phyloP scores from a whole-genome alignment of 352 stramenopile species.

The Pilasporangium apinafurcum region DNA sequence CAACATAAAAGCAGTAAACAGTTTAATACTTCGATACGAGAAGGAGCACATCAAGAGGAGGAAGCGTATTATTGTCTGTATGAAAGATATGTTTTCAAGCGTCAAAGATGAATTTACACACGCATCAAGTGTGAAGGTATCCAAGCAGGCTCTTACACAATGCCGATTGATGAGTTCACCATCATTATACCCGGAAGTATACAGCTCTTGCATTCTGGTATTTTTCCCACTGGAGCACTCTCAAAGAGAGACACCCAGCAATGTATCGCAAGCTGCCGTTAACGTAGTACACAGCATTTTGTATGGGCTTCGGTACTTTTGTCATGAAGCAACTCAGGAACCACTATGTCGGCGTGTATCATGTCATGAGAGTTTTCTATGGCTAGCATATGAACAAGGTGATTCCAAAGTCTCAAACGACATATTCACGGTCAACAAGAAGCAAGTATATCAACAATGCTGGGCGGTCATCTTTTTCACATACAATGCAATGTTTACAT shows the following conservation, averaged over 20 bases:
- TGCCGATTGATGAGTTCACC: conserved; percentile 12
- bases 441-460: conserved; percentile 3
- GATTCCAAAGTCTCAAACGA: neutral
- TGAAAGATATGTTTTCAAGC: conserved; percentile 16
- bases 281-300: conserved; percentile 16
- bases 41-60: conserved; percentile 26
- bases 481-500: conserved; percentile 27
- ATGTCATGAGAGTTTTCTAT: conserved; percentile 20
- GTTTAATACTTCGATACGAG: conserved; percentile 13
- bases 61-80: conserved; percentile 16
- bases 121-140: conserved; percentile 2
- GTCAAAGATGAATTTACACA: conserved; percentile 16
- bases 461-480: conserved; percentile 21
- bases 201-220: conserved; percentile 18
- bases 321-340: conserved; percentile 3
- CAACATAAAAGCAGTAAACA: conserved; percentile 15
- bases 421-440: neutral
- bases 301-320: conserved; percentile 22
- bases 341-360: conserved; percentile 18
- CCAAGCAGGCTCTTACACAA: conserved; percentile 5
- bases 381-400: conserved; percentile 13
- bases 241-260: neutral
- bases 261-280: neutral
- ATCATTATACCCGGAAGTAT: conserved; percentile 9
- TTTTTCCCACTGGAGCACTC: conserved; percentile 23